Base-by-base conservation (phyloP, 768 basidiomycete species). In the Rhodotorula kratochvilovae region DNA sequence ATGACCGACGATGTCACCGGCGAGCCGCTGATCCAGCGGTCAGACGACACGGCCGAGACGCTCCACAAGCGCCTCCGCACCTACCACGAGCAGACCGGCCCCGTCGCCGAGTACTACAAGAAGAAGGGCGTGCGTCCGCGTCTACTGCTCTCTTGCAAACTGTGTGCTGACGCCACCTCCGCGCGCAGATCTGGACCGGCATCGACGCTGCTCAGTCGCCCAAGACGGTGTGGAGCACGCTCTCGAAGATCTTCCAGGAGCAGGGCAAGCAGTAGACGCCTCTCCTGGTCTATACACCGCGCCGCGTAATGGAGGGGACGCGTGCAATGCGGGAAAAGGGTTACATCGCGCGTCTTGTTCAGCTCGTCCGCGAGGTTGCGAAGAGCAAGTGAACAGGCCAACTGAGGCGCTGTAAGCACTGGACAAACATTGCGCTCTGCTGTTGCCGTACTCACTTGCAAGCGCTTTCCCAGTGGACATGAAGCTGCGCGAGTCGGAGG, bases 1-100 rank as follows among this genome's bases (percentile, higher is more conserved):
- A 89, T 91, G 85, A 85, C 85, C 29, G 96, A 99, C 82, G 96
- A 99, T 81, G 84, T 90, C 46, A 90, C 93, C 7, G 96, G 96
- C 68, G 95, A 99, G 82, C 91, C 92, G 48, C 87, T 99, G 75
- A 89, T 95, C 78, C 95, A 97, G 81, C 90, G 96, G 73, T 92
- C 93, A 16, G 96, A 99, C 81, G 96, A 99, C 83, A 99, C 97
- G 75, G 91, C 92, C 71, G 92, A 96, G 81, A 91, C 94, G 21
- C 85, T 99, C 63, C 86, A 87, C 76, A 96, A 93, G 82, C 90
- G 96, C 53, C 85, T 99, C 67, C 76, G 81, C 5, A 87, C 90
- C n/a, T 98, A 89, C 85, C 96, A 99, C 84, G 81, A 85, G 45
- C 93, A 96, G 82, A 99, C 96, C 23, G 90, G 90, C 4, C 95